Evolutionary conservation across 228 moss, liverwort and hornwort species (phyloP).

Genomic region (Sphagnum fallax): DNA sequence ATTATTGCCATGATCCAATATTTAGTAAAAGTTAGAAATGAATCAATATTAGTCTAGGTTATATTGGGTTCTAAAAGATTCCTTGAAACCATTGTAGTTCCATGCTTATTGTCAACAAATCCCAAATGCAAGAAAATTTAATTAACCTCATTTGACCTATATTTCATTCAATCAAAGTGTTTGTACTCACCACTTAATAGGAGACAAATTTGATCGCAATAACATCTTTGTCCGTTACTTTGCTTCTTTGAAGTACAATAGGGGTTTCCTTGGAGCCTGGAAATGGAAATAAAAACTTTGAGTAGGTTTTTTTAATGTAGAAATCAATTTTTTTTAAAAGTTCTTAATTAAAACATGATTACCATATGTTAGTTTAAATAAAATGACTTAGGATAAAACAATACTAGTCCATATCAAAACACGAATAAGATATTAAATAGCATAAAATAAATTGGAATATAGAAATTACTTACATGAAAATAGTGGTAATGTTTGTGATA

Average conservation of each 20-base stretch:
- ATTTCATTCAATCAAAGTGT: neutral
- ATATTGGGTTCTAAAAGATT: neutral
- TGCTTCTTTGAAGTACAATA: neutral
- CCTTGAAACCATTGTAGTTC: neutral
- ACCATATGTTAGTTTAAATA: neutral
- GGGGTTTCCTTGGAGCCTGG: neutral
- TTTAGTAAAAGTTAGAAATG: too few species aligned
- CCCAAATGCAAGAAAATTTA: neutral
- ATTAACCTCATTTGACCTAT: neutral
- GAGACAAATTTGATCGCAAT: neutral
- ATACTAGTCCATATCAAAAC: neutral
- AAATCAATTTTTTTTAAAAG: too few species aligned
- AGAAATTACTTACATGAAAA: neutral
- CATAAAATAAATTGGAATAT: neutral
- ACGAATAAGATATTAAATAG: neutral
- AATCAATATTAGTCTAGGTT: neutral
- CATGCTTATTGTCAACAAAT: neutral
- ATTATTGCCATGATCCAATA: too few species aligned
- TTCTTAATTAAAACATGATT: too few species aligned
- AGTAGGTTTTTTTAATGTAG: neutral
- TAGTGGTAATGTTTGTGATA: neutral
- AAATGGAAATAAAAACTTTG: neutral
- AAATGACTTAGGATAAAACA: neutral
- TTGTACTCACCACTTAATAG: neutral
- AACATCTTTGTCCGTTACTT: neutral